Base-by-base conservation (phyloP, 1,284 basidiomycete species). In the Heterobasidion occidentale region DNA sequence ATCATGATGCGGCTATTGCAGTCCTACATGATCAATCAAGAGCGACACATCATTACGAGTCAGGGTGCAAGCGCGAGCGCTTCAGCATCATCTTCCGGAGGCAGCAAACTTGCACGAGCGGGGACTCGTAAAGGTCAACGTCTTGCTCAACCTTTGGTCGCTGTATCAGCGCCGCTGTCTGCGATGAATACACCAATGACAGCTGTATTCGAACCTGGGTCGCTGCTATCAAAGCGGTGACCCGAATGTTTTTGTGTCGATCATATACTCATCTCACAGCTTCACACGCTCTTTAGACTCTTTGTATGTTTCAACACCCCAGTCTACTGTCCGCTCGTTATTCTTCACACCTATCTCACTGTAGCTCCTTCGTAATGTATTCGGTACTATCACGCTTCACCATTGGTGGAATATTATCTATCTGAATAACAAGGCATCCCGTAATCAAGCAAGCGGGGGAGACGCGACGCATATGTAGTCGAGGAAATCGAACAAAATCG, bases 11-110 rank as follows among this genome's bases (percentile, higher is more conserved):
- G 52, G 35, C 42, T 57, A 47, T 36, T 59, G 47, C 58, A 90
- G 88, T 91, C 89, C 0, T 91, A 90, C 65, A 83, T 90, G 53
- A 75, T 91, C 20, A 78, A 86, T 63, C 88, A 91, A 70, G 90
- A 91, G 65, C 80, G 83, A 52, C 78, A 86, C 57, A 76, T 89
- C 17, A 73, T 91, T 14, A 84, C 84, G 61, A 63, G 54, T 14
- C 61, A 67, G 20, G 77, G 75, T 35, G 17, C 35, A 17, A 34
- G 53, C 19, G 9, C 19, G 7, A 9, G 38, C 58, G 69, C 75
- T 1, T 75, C 74, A 58, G 66, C 73, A 14, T 55, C 60, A 7
- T 65, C 62, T 36, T 58, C 53, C 19, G 49, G 60, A 46, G 42
- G 36, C 12, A 51, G 54, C 53, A 62, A 66, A 27, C 69, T 81